Evolutionary conservation across 768 basidiomycete species (phyloP), one percentile per base, ranked within the genome.

Genomic region (Suillus hirtellus): DNA sequence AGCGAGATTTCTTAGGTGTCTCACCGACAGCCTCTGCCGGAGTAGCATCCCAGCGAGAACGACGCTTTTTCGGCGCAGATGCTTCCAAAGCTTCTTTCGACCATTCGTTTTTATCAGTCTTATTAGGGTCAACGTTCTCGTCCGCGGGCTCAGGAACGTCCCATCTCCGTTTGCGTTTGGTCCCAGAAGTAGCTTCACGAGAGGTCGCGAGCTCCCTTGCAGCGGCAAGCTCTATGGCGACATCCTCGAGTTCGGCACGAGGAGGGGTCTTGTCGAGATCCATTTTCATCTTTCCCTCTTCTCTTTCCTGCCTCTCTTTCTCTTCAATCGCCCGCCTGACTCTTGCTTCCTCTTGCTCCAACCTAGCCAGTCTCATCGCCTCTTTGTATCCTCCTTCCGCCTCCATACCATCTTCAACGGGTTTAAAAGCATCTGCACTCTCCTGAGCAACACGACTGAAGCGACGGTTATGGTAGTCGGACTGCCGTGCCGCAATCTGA

Each of bases 1-100:
- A 99, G 59, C 96, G 87, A 35, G 96, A 98, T 58, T 90, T 89
- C 74, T 95, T 96, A 35, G 92, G 91, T 19, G 90, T 86, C 67
- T 93, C 88, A 46, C 81, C 78, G 9, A 80, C 73, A 40, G 72
- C 69, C 62, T 94, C 93, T 4, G 89, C 85, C 12, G 96, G 95
- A 0, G 95, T 87, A 60, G 95, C 94, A 75, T 99, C 96, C 96
- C 96, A 98, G 56, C 96, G 85, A 62, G 96, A 98, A 68, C 94
- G 88, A 64, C 93, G 89, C 78, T 96, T 96, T 78, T 93, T 95
- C 50, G 93, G 88, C 27, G 88, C 88, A 62, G 89, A 86, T 34
- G 82, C 83, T 60, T 92, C 92, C 35, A 87, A 75, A 60, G 88
- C 86, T 69, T 93, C 87, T 73, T 90, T 88, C 7, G 87, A 88